phyloP scores from a whole-genome alignment of 1,139 yeast species.

The Citeromyces hawaiiensis region DNA sequence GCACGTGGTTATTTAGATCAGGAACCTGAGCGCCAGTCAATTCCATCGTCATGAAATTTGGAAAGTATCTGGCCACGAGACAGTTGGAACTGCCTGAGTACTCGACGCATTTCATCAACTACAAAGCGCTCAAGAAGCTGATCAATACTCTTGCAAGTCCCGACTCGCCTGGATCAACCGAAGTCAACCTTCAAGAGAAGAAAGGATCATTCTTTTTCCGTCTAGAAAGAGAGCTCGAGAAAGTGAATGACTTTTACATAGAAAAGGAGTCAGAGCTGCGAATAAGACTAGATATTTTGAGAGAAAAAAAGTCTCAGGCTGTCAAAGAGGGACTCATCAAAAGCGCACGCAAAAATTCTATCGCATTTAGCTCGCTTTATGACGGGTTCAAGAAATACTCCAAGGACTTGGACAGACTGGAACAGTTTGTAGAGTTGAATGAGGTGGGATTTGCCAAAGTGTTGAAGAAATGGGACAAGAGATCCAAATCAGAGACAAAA shows the following conservation, averaged over 20 bases:
- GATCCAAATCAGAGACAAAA: slow-evolving; percentile 88
- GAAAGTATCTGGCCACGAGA: slow-evolving; percentile 86
- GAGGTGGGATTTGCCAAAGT: slow-evolving; percentile 95
- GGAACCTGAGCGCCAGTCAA: neutral
- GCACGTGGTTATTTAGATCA: neutral
- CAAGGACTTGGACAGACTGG: slow-evolving; percentile 75
- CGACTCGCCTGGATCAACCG: slow-evolving; percentile 14
- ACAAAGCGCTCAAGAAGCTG: slow-evolving; percentile 78
- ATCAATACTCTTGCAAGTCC: slow-evolving; percentile 56
- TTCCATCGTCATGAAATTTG: slow-evolving; percentile 54
- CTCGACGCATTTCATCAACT: slow-evolving; percentile 85
- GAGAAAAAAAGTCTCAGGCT: slow-evolving; percentile 58
- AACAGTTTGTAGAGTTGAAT: slow-evolving; percentile 86
- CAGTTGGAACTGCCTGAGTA: slow-evolving; percentile 93
- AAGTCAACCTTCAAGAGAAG: slow-evolving; percentile 68
- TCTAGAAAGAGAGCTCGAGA: slow-evolving; percentile 86
- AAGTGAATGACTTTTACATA: slow-evolving; percentile 78
- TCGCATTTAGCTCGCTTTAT: slow-evolving; percentile 53
- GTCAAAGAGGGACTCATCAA: no score
- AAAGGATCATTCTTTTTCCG: slow-evolving; percentile 89
- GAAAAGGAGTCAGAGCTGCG: slow-evolving; percentile 84
- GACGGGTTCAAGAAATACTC: slow-evolving; percentile 86
- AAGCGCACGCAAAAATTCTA: slow-evolving; percentile 29
- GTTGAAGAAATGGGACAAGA: slow-evolving; percentile 93
- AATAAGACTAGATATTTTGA: slow-evolving; percentile 61